A percentile compares a stretch with the other conserved stretches of the same genome.
phyloP scores from a whole-genome alignment of 257 asterid genomes.

The Solanum pimpinellifolium region DNA sequence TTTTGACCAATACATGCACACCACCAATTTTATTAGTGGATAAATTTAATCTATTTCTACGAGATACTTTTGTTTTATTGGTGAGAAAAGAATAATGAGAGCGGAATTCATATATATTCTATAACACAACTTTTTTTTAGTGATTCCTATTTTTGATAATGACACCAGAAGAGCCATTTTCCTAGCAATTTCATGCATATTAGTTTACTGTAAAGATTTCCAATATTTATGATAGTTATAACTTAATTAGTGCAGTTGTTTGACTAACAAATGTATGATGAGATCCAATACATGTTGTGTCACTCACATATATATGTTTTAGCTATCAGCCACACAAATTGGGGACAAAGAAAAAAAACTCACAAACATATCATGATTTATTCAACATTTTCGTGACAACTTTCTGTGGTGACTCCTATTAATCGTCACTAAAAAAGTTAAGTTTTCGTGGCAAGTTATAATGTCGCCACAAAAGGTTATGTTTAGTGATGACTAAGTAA shows the following conservation, averaged over 20 bases:
- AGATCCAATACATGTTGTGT: background rate
- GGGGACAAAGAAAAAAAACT: too few relatives aligned
- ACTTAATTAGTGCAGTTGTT: background rate
- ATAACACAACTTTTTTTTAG: too few relatives aligned
- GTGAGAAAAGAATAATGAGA: too few relatives aligned
- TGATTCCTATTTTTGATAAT: too few relatives aligned
- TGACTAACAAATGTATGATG: background rate
- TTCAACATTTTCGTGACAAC: background rate
- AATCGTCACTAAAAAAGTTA: background rate
- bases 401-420: background rate
- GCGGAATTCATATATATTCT: too few relatives aligned
- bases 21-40: background rate
- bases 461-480: background rate
- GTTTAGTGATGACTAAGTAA: background rate
- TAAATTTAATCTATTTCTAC: background rate
- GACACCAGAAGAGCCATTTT: background rate
- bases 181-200: background rate
- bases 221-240: background rate
- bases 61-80: rapidly evolving
- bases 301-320: too few relatives aligned
- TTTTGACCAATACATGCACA: background rate
- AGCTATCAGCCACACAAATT: too few relatives aligned
- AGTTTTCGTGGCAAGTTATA: background rate
- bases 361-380: background rate
- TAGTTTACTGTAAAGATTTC: background rate